Base-by-base conservation (phyloP, 2,329 filamentous ascomycete species). In the Trichoderma koningii region DNA sequence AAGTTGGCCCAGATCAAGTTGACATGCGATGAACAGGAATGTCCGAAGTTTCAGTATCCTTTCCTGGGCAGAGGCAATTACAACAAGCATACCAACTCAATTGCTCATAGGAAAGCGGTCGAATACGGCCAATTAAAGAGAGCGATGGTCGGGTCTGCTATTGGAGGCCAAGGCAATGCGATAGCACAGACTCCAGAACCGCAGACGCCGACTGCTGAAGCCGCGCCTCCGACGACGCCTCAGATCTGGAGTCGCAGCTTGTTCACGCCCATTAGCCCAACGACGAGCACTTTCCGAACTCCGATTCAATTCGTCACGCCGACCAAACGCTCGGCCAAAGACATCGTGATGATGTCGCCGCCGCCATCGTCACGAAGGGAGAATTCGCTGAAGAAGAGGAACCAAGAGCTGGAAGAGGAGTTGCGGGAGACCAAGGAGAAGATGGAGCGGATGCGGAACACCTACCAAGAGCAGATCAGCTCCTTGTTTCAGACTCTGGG, bases 331-430 rank as follows among this genome's bases (percentile, higher is more conserved):
- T 19, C 30, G 2, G 10, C 45, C 10, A 14, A 23, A 2, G 28
- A 38, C 0, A 26, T 57, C 17, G 51, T 55, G 6, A 41, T 51
- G 5, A 9, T 65, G 45, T 60, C 48, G 41, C 48, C 52, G 1
- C 45, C 53, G 0, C 30, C 53, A 2, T 57, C 51, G 12, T 38
- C 34, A 1, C 62, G 55, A 63, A 62, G 62, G 5, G 63, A 65
- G 10, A 63, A 60, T 14, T 47, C 26, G 5, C 14, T 67, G 14
- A 47, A 47, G 14, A 56, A 53, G 55, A 66, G 51, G 21, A 64
- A 64, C 21, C 21, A 19, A 0, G 66, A 64, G 50, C 38, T 68
- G 21, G 64, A 68, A 23, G 55, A 28, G 0, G 51, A 66, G 19
- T 15, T 66, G 3, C 17, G 23, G 7, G 41, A 30, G 5, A 44